Conservation (phyloP, 768 basidiomycete species). For the Paxillus involutus region DNA sequence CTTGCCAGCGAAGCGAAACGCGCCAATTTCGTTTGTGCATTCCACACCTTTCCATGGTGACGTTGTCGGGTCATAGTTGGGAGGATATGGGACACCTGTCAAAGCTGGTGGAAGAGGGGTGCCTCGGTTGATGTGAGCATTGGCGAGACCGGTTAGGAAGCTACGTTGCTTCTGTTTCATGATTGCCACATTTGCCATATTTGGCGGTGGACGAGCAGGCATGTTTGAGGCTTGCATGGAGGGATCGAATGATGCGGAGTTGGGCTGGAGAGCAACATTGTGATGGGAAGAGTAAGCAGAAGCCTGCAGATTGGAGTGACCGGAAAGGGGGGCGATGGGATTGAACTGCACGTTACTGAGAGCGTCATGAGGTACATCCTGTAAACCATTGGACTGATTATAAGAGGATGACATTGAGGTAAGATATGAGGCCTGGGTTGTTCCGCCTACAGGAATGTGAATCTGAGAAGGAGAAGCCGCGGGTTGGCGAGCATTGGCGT, state of each 20-base stretch:
- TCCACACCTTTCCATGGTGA: slow-evolving; percentile 71
- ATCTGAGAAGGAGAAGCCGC: slow-evolving; percentile 36
- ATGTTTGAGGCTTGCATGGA: slow-evolving; percentile 40
- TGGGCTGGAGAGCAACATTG: slow-evolving; percentile 29
- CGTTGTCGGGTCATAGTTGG: slow-evolving; percentile 59
- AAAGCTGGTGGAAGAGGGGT: slow-evolving; percentile 75
- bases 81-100: slow-evolving; percentile 56
- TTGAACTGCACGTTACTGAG: slow-evolving; percentile 41
- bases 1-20: slow-evolving; percentile 67
- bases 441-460: slow-evolving; percentile 43
- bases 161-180: slow-evolving; percentile 55
- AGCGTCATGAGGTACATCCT: slow-evolving; percentile 42
- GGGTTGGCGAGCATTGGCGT: slow-evolving; percentile 49
- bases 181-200: slow-evolving; percentile 31
- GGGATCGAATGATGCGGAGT: slow-evolving; percentile 45
- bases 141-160: slow-evolving; percentile 63
- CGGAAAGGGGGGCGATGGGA: slow-evolving; percentile 29
- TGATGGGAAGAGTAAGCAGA: slow-evolving; percentile 39
- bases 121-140: slow-evolving; percentile 53
- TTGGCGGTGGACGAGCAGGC: slow-evolving; percentile 36
- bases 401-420: slow-evolving; percentile 50
- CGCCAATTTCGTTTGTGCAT: slow-evolving; percentile 56
- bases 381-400: slow-evolving; percentile 29
- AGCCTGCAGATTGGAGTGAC: slow-evolving; percentile 47
- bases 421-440: slow-evolving; percentile 69